A percentile compares a stretch with the other conserved stretches of the same genome.
Conservation (phyloP, 805 yeast genomes). For the Wickerhamiella slavikovae region DNA sequence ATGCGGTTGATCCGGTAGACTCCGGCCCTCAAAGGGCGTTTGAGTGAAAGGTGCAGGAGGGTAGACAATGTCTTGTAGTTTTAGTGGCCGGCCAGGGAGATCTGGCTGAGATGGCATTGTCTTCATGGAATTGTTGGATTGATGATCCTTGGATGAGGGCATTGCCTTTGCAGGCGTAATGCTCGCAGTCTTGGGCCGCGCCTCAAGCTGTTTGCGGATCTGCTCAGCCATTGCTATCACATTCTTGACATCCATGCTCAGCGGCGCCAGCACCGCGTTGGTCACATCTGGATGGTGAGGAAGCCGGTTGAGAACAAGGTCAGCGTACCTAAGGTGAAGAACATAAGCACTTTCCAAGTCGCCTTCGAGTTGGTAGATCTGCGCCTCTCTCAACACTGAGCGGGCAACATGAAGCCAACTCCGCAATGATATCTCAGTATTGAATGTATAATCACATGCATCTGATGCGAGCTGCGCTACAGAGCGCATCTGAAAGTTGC, state of each 20-base stretch:
- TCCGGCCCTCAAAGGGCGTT: no score
- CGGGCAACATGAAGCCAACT: conserved; percentile 36
- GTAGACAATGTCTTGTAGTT: no score
- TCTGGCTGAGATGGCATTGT: no score
- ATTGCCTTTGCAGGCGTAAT: not conserved
- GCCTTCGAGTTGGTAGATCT: conserved; percentile 24
- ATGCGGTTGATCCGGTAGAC: no score
- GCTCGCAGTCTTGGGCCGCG: conserved; percentile 4
- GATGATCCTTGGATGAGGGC: not conserved
- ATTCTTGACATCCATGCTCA: conserved; percentile 7
- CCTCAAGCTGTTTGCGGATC: conserved; percentile 10
- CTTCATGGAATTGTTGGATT: no score
- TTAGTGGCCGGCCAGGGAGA: no score
- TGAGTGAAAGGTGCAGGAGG: not conserved
- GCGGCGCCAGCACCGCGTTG: conserved; percentile 7
- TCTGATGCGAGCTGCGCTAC: conserved; percentile 21
- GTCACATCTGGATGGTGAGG: conserved; percentile 26
- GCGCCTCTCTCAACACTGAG: conserved; percentile 23
- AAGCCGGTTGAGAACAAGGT: conserved; percentile 29
- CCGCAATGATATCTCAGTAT: conserved; percentile 27
- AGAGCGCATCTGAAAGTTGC: conserved; percentile 4
- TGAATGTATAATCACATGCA: conserved; percentile 35
- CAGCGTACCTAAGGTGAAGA: conserved; percentile 37
- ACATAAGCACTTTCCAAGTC: conserved; percentile 31
- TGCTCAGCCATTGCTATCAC: conserved; percentile 14